Percentiles rank a stretch among this genome's conserved stretches.
Evolutionary conservation across 2,329 filamentous ascomycete species (phyloP).

Genomic region (Trichoderma endophyticum): DNA sequence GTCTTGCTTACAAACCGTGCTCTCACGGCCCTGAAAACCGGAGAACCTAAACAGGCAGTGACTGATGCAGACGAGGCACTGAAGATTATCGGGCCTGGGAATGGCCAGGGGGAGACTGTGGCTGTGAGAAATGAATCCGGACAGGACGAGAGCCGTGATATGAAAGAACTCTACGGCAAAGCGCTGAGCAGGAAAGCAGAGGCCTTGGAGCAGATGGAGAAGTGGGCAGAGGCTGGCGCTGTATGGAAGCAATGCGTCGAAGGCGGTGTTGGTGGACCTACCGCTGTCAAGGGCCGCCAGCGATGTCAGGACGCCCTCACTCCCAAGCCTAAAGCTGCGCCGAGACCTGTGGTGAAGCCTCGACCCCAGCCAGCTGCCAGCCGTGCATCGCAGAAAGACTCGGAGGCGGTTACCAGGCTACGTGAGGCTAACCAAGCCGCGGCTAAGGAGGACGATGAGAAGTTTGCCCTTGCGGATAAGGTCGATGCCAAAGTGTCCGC

Average conservation of each 20-base stretch:
- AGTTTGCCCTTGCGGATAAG: slow-evolving; percentile 80
- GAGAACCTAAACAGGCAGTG: slow-evolving; percentile 84
- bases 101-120: slow-evolving; percentile 78
- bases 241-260: slow-evolving; percentile 84
- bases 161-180: slow-evolving; percentile 92
- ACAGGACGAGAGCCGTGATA: slow-evolving; percentile 68
- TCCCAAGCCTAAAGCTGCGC: slow-evolving; percentile 56
- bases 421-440: slow-evolving; percentile 82
- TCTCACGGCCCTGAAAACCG: slow-evolving; percentile 84
- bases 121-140: slow-evolving; percentile 58
- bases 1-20: slow-evolving; percentile 90
- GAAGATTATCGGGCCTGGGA: slow-evolving; percentile 71
- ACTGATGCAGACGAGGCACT: slow-evolving; percentile 80
- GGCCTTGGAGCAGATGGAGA: slow-evolving; percentile 91
- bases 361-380: slow-evolving; percentile 43
- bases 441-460: slow-evolving; percentile 85
- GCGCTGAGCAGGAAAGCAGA: slow-evolving; percentile 93
- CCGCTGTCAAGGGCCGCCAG: slow-evolving; percentile 80
- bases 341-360: slow-evolving; percentile 46
- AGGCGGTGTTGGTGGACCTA: slow-evolving; percentile 77
- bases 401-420: slow-evolving; percentile 77
- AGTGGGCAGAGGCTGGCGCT: slow-evolving; percentile 77
- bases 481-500: slow-evolving; percentile 75
- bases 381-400: slow-evolving; percentile 49
- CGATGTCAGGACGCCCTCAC: slow-evolving; percentile 84